Percentiles rank a stretch among this genome's conserved stretches.
These are phyloP conservation scores for Diaporthe aspalathi DNA, from an alignment of 2,329 filamentous ascomycete genomes.

Conservation along the genomic window DNA sequence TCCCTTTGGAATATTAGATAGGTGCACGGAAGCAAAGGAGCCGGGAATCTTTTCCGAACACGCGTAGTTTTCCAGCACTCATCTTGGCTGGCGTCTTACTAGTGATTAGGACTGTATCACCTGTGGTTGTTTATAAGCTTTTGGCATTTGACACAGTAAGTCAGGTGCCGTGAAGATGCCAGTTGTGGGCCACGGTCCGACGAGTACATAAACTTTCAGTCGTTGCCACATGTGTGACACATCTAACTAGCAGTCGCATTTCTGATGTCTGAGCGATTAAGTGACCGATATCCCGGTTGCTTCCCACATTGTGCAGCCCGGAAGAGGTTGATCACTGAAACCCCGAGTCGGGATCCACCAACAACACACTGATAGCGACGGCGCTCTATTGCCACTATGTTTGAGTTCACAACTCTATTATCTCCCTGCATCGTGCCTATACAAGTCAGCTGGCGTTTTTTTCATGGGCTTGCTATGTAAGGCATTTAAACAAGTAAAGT, in stretches of 20 bases:
- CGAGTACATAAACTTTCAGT: neutral
- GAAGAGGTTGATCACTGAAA: neutral
- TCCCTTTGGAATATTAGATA: neutral
- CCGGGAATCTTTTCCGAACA: constrained; percentile 11
- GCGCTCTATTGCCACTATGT: neutral
- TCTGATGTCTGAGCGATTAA: neutral
- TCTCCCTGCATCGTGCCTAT: neutral
- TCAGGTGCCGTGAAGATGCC: neutral
- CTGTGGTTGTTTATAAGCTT: neutral
- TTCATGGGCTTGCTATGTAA: neutral
- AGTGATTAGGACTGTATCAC: neutral
- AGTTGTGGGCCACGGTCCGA: neutral
- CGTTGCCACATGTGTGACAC: neutral
- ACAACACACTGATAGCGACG: neutral
- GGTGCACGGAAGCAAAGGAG: neutral
- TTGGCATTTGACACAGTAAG: neutral
- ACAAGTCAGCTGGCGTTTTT: neutral
- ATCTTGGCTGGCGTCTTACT: neutral
- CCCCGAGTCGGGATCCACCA: neutral
- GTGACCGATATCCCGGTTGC: neutral
- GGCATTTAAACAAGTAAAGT: neutral
- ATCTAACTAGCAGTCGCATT: neutral
- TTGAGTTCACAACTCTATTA: neutral
- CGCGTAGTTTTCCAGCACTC: neutral
- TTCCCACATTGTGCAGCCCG: constrained; percentile 5